A percentile compares a stretch with the other conserved stretches of the same genome.
Evolutionary conservation across 1,284 basidiomycete species (phyloP).

Genomic region (Pisolithus thermaeus): DNA sequence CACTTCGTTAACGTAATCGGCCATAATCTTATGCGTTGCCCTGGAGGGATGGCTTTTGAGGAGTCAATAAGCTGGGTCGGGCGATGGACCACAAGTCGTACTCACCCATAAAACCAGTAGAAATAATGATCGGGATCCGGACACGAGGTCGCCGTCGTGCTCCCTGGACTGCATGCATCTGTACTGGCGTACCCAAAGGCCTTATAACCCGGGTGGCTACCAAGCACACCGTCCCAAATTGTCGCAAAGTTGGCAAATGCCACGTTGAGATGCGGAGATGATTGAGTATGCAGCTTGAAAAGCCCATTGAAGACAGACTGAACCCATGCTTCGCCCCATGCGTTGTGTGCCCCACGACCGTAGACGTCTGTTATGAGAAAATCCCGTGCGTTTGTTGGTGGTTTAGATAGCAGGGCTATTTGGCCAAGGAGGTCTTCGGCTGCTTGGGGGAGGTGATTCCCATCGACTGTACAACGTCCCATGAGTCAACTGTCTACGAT

Average conservation of each 20-base stretch:
- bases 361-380: constrained; percentile 45
- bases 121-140: constrained; percentile 43
- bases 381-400: constrained; percentile 38
- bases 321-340: constrained; percentile 39
- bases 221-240: constrained; percentile 42
- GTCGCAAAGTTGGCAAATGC: constrained; percentile 40
- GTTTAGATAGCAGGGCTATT: constrained; percentile 33
- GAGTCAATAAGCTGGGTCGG: background rate
- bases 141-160: constrained; percentile 31
- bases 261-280: constrained; percentile 28
- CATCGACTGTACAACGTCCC: constrained; percentile 17
- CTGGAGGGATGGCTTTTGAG: constrained; percentile 35
- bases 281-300: constrained; percentile 19
- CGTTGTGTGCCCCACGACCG: constrained; percentile 35
- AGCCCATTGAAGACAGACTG: constrained; percentile 35
- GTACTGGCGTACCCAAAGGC: constrained; percentile 43
- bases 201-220: constrained; percentile 34
- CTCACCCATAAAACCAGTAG: constrained; percentile 46
- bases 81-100: background rate
- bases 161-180: constrained; percentile 31
- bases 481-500: background rate
- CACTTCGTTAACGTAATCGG: constrained; percentile 42
- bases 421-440: constrained; percentile 33
- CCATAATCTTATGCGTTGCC: constrained; percentile 41
- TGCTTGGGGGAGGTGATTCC: constrained; percentile 29